Evolutionary conservation across 345 rosid species (phyloP).

Genomic region (Brassica carinata): DNA sequence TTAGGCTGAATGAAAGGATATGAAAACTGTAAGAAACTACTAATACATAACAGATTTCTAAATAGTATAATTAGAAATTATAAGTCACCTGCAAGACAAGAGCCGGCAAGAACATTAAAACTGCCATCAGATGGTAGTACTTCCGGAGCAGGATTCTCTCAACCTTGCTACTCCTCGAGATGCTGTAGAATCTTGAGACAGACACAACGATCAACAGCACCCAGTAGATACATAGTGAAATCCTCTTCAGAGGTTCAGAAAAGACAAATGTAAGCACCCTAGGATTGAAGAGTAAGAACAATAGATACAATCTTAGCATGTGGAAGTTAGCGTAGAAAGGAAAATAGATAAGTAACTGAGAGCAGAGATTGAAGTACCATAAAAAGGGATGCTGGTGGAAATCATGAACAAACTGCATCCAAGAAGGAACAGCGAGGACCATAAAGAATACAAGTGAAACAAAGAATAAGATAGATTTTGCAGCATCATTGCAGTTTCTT

Average conservation of each 20-base stretch:
- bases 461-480: conserved; percentile 61
- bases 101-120: conserved; percentile 92
- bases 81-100: conserved; percentile 83
- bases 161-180: conserved; percentile 81
- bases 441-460: conserved; percentile 53
- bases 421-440: conserved; percentile 58
- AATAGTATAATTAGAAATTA: not conserved
- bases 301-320: conserved; percentile 27
- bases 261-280: conserved; percentile 79
- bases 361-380: conserved; percentile 52
- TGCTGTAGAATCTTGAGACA: conserved; percentile 72
- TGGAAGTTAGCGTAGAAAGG: not conserved
- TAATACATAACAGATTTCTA: not conserved
- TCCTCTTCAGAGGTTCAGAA: conserved; percentile 75
- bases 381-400: conserved; percentile 77
- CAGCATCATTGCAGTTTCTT: conserved; percentile 44
- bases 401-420: conserved; percentile 84
- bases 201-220: conserved; percentile 62
- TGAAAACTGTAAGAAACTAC: not conserved
- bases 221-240: conserved; percentile 84
- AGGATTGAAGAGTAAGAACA: conserved; percentile 31
- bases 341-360: not conserved
- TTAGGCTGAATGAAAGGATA: conserved; percentile 63
- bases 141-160: conserved; percentile 97
- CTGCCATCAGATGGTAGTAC: conserved; percentile 97